Conservation (phyloP, 441 rosid species). For the Metrosideros polymorpha region DNA sequence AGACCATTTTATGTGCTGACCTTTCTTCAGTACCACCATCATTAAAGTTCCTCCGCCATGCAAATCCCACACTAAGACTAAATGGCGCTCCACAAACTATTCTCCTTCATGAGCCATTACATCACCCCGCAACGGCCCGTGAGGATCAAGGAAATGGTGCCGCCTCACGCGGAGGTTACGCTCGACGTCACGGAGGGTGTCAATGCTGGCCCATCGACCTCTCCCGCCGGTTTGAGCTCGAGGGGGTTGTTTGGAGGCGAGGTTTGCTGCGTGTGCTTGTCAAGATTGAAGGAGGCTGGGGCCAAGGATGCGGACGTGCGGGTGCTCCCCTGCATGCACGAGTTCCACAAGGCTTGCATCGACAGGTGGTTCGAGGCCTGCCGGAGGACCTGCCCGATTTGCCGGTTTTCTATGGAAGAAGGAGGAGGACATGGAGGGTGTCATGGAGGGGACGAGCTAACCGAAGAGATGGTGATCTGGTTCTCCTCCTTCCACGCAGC, state of each 20-base stretch:
- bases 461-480: slow-evolving; percentile 62
- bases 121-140: slow-evolving; percentile 1
- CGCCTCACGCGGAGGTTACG: neutral
- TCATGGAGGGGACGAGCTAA: slow-evolving; percentile 24
- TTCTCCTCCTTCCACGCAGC: slow-evolving; percentile 66
- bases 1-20: neutral
- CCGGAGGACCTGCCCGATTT: slow-evolving; percentile 48
- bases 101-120: slow-evolving; percentile 16
- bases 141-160: slow-evolving; percentile 4
- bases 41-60: neutral
- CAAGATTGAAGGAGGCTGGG: slow-evolving; percentile 14
- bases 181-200: neutral
- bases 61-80: neutral
- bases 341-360: slow-evolving; percentile 38
- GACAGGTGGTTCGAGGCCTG: slow-evolving; percentile 37
- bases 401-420: slow-evolving; percentile 34
- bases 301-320: slow-evolving; percentile 10
- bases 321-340: slow-evolving; percentile 42
- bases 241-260: neutral
- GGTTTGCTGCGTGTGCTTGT: slow-evolving; percentile 48
- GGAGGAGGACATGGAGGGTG: slow-evolving; percentile 1
- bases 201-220: neutral
- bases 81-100: slow-evolving; percentile 30
- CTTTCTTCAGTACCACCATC: neutral
- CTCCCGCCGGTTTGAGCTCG: neutral